These are phyloP conservation scores for Irpex sp. DNA, from an alignment of 1,284 basidiomycete genomes.

Conservation along the genomic window DNA sequence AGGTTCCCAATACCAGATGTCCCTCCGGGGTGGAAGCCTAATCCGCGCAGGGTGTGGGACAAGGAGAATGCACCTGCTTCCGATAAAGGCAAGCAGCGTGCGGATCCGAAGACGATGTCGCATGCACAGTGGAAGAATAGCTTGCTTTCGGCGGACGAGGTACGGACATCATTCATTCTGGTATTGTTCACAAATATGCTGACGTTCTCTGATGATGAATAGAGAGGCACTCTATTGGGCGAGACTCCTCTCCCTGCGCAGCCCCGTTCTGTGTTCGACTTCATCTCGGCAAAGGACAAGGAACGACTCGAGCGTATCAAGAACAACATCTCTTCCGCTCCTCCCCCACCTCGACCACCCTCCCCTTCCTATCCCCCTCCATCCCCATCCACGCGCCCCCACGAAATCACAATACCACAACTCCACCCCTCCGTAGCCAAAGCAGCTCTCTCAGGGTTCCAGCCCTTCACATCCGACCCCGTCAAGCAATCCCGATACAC, in stretches of 20 bases:
- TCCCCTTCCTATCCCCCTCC: conserved; percentile 21
- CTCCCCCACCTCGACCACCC: conserved; percentile 19
- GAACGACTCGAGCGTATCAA: conserved; percentile 75
- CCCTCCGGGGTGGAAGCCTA: conserved; percentile 79
- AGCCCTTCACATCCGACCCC: conserved; percentile 77
- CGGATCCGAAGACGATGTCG: conserved; percentile 7
- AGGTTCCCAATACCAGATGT: conserved; percentile 82
- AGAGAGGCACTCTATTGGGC: conserved; percentile 75
- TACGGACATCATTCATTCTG: conserved; percentile 25
- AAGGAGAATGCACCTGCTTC: conserved; percentile 40
- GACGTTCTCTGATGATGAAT: too few relatives aligned
- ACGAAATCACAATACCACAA: conserved; percentile 41
- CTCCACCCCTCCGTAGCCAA: conserved; percentile 77
- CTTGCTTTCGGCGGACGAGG: conserved; percentile 63
- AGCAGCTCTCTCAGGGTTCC: conserved; percentile 81
- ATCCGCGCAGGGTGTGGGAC: conserved; percentile 79
- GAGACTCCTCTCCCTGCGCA: conserved; percentile 69
- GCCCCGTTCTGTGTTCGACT: conserved; percentile 85
- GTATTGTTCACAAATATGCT: too few relatives aligned
- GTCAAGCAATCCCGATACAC: conserved; percentile 83
- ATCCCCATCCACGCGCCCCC: too few relatives aligned
- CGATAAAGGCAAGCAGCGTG: conserved; percentile 12
- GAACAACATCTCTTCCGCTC: conserved; percentile 23
- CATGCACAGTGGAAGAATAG: conserved; percentile 48
- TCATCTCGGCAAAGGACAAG: conserved; percentile 84